Base-by-base conservation (phyloP, 2,329 filamentous ascomycete species). In the Calycina herbarum region DNA sequence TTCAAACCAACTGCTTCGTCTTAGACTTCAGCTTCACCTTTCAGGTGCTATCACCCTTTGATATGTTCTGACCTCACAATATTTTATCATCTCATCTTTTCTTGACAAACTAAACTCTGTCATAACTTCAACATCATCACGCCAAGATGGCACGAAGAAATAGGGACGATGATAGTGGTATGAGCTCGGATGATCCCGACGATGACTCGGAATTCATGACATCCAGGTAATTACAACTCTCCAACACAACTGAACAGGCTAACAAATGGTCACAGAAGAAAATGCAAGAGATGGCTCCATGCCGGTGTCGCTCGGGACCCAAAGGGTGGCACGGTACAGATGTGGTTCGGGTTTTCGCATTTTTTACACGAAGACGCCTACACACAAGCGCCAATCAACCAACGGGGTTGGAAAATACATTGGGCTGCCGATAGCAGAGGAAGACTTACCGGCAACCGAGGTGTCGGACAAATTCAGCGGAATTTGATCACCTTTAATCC, bases 401-500 rank as follows among this genome's bases (percentile, higher is more conserved):
- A 51, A 51, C 45, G 20, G n/a, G 45, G 45, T 24, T 51, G 45
- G 45, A 20, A 27, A 24, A 51, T 51, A 20, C 45, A 51, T 24
- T 51, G 20, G n/a, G 65, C 69, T 11, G 48, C 64, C 27, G 66
- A 59, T 20, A 64, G 66, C 15, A 31, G 31, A 2, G 59, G 62
- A 24, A 58, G 48, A 15, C 2, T 29, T 2, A 64, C 63, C 4
- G 54, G 51, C 0, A 68, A 68, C 24, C 24, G 13, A 2, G 29
- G 61, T 13, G 66, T 65, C 5, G 69, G 69, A 3, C 57, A 27
- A 13, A 13, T 31, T 5, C 68, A 70, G 17, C 33, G 48, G 31
- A 56, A 69, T 38, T 5, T 69, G 6, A 69, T 70, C 10, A 67
- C 67, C 4, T 69, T 59, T 45, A 65, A 68, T 27, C 4, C 51